phyloP scores from a whole-genome alignment of 495 filamentous ascomycete species.

The Penicillium robsamsonii region DNA sequence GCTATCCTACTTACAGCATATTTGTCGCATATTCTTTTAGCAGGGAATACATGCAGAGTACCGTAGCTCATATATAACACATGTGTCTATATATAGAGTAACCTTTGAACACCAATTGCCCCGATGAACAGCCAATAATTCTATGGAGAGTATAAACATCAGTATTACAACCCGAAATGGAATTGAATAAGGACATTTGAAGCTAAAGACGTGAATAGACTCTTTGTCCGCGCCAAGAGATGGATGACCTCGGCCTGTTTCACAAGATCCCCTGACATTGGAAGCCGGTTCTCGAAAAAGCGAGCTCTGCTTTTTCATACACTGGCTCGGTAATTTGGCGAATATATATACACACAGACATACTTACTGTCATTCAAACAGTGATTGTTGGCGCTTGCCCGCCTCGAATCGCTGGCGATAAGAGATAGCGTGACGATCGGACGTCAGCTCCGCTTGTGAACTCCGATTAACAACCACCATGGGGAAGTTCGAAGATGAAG shows the following conservation, averaged over 20 bases:
- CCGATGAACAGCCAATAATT: neutral
- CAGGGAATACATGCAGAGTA: too few relatives aligned
- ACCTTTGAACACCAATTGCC: neutral
- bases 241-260: constrained; percentile 4
- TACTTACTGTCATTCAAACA: neutral
- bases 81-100: neutral
- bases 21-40: too few relatives aligned
- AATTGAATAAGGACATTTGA: constrained; percentile 6
- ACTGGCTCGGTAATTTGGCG: neutral
- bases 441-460: constrained; percentile 4
- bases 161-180: neutral
- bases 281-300: neutral
- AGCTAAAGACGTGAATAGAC: constrained; percentile 3
- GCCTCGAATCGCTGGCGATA: constrained; percentile 9
- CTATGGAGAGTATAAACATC: neutral
- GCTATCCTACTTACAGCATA: neutral
- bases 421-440: constrained; percentile 9
- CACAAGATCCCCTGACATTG: neutral
- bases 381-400: neutral
- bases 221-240: constrained; percentile 10
- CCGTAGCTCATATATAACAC: too few relatives aligned
- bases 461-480: constrained; percentile 22
- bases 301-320: neutral
- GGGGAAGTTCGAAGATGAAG: constrained; percentile 32
- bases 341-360: neutral